Evolutionary conservation across 2,329 filamentous ascomycete species (phyloP), one percentile per base, ranked within the genome.

Genomic region (Aspergillus cejpii): DNA sequence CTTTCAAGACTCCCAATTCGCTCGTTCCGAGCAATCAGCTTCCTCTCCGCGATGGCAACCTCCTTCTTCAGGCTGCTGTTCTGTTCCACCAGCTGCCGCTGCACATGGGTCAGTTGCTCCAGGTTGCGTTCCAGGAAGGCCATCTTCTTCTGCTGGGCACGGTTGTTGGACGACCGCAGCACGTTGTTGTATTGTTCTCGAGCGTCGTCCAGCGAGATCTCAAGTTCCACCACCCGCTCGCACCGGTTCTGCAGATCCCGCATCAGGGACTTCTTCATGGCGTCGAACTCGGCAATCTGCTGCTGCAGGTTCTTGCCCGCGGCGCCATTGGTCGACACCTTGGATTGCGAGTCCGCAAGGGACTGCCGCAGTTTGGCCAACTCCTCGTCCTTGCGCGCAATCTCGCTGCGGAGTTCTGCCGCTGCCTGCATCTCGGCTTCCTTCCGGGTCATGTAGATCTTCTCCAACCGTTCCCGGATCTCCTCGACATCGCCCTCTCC

Each of bases 181-280:
- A 98, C 92, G 60, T 95, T 96, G 76, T 98, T 97, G 74, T 98
- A 98, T 72, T 98, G 92, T 74, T 98, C 92, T 44, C 92, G 82
- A 1, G 92, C 96, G 74, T 96, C 90, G 63, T 98, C 92, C 40
- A 98, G 79, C 27, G 87, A 94, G 61, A 98, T 98, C 70, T 98
- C 92, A 21, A 98, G 81, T 74, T 98, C 92, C 14, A 98, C 92
- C 26, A 98, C 90, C 55, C 92, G 84, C 74, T 98, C 92, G 69
- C 92, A 98, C 50, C 92, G 85, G 74, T 98, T 97, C 70, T 98
- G 92, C 54, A 98, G 75, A 69, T 98, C 92, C 46, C 92, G 87
- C 92, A 98, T 98, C 56, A 98, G 76, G 55, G 87, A 94, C 80
- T 98, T 98, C 82, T 98, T 98, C 90, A 98, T 98, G 48, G 88